These are phyloP conservation scores for Fragosphaeria purpurea DNA, from an alignment of 2,329 filamentous ascomycete genomes.

Conservation along the genomic window DNA sequence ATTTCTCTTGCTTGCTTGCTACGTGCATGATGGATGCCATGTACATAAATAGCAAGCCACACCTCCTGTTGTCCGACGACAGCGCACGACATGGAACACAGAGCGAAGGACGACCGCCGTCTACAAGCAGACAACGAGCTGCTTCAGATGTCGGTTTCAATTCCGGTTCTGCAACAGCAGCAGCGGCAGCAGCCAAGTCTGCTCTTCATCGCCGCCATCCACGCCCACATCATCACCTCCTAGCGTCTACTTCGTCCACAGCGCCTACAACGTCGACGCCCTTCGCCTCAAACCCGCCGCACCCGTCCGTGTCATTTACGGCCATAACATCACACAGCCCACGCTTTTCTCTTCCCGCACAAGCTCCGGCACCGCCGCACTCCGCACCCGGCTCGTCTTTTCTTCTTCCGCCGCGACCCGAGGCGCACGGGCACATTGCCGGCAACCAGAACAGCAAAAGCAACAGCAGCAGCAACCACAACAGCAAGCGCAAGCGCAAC, in stretches of 20 bases:
- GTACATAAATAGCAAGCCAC: conserved; percentile 16
- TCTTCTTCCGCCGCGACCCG: neutral
- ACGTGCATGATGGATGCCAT: conserved; percentile 12
- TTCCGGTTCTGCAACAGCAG: neutral
- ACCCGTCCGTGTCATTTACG: neutral
- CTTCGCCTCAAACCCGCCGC: neutral
- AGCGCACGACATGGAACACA: conserved; percentile 3
- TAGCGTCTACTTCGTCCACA: neutral
- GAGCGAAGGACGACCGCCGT: neutral
- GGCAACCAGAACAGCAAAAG: too few relatives aligned
- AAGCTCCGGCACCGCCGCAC: neutral
- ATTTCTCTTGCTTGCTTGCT: conserved; percentile 1
- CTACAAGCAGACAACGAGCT: conserved; percentile 3
- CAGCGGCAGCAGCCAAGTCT: neutral
- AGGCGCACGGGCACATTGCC: too few relatives aligned
- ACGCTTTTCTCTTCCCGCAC: neutral
- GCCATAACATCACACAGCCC: too few relatives aligned
- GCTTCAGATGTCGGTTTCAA: conserved; percentile 7
- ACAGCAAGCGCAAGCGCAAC: neutral
- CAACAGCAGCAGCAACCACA: neutral
- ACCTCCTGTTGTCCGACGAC: conserved; percentile 8
- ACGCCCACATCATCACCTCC: neutral
- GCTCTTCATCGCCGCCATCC: neutral
- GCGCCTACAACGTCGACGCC: neutral
- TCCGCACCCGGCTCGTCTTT: neutral